A percentile compares a stretch with the other conserved stretches of the same genome.
phyloP scores from a whole-genome alignment of 192 early-diverging fungal species.

The Cetraspora pellucida region DNA sequence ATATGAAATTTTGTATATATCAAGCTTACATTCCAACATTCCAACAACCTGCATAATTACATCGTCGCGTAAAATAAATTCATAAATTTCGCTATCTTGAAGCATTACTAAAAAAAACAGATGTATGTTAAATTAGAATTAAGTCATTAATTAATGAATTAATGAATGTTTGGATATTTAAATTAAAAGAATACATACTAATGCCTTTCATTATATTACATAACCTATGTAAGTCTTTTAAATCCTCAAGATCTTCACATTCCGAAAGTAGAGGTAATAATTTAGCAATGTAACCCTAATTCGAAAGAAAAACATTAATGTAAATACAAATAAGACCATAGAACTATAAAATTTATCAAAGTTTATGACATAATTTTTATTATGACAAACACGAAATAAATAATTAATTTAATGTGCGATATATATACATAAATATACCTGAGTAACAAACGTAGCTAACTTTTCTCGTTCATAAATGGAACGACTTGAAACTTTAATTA shows the following conservation, averaged over 20 bases:
- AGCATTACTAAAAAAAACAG: slow-evolving; percentile 61
- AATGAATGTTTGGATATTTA: neutral
- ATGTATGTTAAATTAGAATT: neutral
- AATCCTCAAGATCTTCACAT: slow-evolving; percentile 83
- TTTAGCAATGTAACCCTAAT: slow-evolving; percentile 72
- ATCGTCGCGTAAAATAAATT: slow-evolving; percentile 76
- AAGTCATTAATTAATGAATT: too few relatives aligned
- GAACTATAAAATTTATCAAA: neutral
- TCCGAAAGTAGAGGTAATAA: slow-evolving; percentile 70
- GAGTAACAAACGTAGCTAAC: slow-evolving; percentile 60
- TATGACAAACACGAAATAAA: neutral
- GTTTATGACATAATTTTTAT: neutral
- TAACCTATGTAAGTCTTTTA: slow-evolving; percentile 70
- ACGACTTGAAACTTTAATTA: slow-evolving; percentile 59
- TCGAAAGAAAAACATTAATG: neutral
- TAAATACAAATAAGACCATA: neutral
- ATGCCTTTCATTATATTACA: slow-evolving; percentile 75
- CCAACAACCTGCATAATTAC: slow-evolving; percentile 71
- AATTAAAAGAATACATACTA: slow-evolving; percentile 52
- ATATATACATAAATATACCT: slow-evolving; percentile 48
- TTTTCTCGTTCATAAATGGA: slow-evolving; percentile 66
- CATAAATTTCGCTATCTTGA: slow-evolving; percentile 77
- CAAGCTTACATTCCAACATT: slow-evolving; percentile 82
- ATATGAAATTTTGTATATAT: too few relatives aligned
- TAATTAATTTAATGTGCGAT: neutral